Evolutionary conservation across 805 yeast species (phyloP).

Genomic region (Debaryomyces tyrocola): DNA sequence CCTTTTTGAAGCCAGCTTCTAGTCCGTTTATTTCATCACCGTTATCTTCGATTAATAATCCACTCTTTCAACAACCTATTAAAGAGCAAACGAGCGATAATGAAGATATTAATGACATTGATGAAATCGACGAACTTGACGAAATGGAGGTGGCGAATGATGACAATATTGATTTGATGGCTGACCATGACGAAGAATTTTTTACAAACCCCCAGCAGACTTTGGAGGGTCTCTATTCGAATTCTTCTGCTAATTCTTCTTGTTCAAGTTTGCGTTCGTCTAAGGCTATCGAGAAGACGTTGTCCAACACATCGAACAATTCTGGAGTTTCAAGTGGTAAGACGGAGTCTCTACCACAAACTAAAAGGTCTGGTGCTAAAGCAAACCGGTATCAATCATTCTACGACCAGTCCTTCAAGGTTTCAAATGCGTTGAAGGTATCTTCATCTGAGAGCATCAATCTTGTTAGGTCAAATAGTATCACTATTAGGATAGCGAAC

Average conservation of each 20-base stretch:
- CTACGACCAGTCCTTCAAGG: conserved; percentile 44
- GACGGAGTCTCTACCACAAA: conserved; percentile 15
- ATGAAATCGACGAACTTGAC: conserved; percentile 13
- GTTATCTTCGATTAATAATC: conserved; percentile 14
- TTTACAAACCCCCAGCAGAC: conserved; percentile 24
- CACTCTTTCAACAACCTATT: conserved; percentile 29
- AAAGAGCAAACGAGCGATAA: conserved; percentile 20
- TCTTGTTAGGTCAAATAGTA: conserved; percentile 15
- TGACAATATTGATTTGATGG: conserved; percentile 3
- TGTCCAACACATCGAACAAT: conserved; percentile 29
- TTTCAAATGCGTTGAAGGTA: conserved; percentile 44
- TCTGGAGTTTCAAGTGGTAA: conserved; percentile 4
- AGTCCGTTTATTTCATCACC: conserved; percentile 19
- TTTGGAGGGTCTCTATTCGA: conserved; percentile 21
- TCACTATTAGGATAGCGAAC: neutral
- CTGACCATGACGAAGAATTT: conserved; percentile 14
- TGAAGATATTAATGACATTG: conserved; percentile 21
- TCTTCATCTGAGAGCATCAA: conserved; percentile 26
- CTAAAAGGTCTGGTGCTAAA: conserved; percentile 39
- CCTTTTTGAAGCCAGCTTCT: conserved; percentile 21
- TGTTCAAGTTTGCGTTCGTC: conserved; percentile 25
- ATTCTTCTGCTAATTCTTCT: conserved; percentile 35
- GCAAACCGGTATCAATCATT: conserved; percentile 49
- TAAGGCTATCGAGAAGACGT: conserved; percentile 29
- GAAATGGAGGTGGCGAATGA: neutral